Evolutionary conservation across 352 stramenopile species (phyloP).

Genomic region (Elongisporangium prolatum): DNA sequence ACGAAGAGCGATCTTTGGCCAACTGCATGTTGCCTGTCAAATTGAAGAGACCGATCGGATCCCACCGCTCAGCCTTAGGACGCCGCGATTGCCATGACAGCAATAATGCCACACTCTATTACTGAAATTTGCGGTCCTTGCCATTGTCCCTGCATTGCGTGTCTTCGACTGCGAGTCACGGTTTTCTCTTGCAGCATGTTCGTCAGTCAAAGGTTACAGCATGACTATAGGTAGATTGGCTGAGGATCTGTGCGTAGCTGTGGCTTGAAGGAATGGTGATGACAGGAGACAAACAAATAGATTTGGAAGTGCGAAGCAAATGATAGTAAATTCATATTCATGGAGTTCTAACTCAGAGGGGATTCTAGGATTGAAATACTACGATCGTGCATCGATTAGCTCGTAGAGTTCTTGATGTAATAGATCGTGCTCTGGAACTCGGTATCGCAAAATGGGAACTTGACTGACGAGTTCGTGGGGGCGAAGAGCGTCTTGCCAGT

Average conservation of each 20-base stretch:
- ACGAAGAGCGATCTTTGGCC: not conserved
- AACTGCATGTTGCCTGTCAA: not conserved
- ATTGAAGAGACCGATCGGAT: not conserved
- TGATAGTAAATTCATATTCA: not conserved
- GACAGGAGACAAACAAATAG: not conserved
- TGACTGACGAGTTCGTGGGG: conserved; percentile 7
- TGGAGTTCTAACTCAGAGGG: not conserved
- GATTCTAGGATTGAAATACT: not conserved
- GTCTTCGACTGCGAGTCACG: not conserved
- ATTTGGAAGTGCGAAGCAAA: not conserved
- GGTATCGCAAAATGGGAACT: conserved; percentile 28
- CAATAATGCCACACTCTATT: not conserved
- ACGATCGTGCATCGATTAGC: not conserved
- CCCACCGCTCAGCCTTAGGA: not conserved
- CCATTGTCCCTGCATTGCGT: not conserved
- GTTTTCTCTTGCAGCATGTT: not conserved
- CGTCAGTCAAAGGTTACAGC: not conserved
- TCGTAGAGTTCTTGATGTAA: conserved; percentile 19
- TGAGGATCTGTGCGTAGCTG: not conserved
- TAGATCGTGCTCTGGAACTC: conserved; percentile 24
- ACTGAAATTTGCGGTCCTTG: not conserved
- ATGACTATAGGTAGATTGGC: not conserved
- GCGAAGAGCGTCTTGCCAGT: conserved; percentile 23
- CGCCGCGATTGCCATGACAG: not conserved
- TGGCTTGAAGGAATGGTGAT: too few species aligned